These are phyloP conservation scores for Aotearoamyces nothofagi DNA, from an alignment of 2,329 filamentous ascomycete genomes.

Conservation along the genomic window DNA sequence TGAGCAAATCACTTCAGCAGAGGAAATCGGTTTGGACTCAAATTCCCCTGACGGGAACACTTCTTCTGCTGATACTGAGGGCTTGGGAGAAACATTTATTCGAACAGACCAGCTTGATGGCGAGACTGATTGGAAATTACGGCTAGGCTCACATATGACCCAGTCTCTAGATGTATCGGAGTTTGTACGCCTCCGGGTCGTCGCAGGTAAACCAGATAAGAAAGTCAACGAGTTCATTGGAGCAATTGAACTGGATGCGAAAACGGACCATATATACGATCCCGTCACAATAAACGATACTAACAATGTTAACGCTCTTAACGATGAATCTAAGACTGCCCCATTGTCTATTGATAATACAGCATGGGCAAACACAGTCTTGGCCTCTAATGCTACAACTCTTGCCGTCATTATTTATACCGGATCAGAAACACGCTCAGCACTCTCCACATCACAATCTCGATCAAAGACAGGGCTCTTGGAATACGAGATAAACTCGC, in stretches of 20 bases:
- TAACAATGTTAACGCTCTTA: slow-evolving; percentile 16
- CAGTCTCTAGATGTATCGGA: slow-evolving; percentile 63
- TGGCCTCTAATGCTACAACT: slow-evolving; percentile 82
- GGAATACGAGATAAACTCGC: slow-evolving; percentile 90
- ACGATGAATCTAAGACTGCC: slow-evolving; percentile 36
- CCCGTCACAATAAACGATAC: slow-evolving; percentile 8
- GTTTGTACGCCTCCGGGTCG: slow-evolving; percentile 54
- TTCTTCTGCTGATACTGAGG: slow-evolving; percentile 15
- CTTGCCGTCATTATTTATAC: slow-evolving; percentile 89
- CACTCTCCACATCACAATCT: slow-evolving; percentile 80
- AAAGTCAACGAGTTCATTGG: slow-evolving; percentile 92
- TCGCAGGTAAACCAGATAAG: slow-evolving; percentile 79
- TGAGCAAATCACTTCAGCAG: slow-evolving; percentile 8
- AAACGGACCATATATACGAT: slow-evolving; percentile 32
- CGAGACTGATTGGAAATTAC: slow-evolving; percentile 96
- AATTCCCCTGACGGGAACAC: slow-evolving; percentile 14
- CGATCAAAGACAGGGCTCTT: slow-evolving; percentile 87
- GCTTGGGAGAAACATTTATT: slow-evolving; percentile 77
- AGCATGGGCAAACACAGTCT: slow-evolving; percentile 95
- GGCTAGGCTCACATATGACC: slow-evolving; percentile 72
- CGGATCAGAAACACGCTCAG: slow-evolving; percentile 83
- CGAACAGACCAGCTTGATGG: slow-evolving; percentile 94
- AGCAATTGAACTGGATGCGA: slow-evolving; percentile 62
- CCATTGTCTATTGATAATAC: slow-evolving; percentile 91
- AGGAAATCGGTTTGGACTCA: slow-evolving; percentile 10